Conservation (phyloP, 371 early-diverging fungal genomes). For the Lichtheimia hyalospora region DNA sequence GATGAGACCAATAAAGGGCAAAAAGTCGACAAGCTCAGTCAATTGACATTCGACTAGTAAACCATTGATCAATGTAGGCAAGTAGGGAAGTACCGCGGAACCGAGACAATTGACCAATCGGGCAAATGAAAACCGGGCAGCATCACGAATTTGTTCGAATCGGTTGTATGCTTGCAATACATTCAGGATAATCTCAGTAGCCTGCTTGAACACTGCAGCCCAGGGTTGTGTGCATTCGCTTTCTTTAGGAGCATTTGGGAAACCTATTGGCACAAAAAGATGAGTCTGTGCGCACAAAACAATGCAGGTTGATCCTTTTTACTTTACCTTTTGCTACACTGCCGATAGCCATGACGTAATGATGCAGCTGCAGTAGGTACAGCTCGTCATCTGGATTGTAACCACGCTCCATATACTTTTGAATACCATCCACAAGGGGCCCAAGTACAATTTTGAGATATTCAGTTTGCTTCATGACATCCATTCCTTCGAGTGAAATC, state of each 20-base stretch:
- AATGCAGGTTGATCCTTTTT: neutral
- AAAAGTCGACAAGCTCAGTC: conserved; percentile 82
- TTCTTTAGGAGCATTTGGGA: conserved; percentile 68
- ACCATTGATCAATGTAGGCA: conserved; percentile 79
- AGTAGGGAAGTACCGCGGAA: conserved; percentile 75
- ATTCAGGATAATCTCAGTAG: conserved; percentile 77
- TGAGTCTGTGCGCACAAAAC: neutral
- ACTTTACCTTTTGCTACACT: conserved; percentile 76
- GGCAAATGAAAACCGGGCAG: conserved; percentile 83
- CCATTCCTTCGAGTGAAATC: conserved; percentile 75
- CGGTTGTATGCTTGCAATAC: conserved; percentile 71
- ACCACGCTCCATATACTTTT: conserved; percentile 51
- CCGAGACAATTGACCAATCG: conserved; percentile 88
- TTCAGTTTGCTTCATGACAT: conserved; percentile 71
- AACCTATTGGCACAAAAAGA: conserved; percentile 46
- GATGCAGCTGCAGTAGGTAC: conserved; percentile 75
- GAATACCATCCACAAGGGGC: conserved; percentile 79
- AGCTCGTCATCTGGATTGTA: conserved; percentile 67
- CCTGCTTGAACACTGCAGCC: conserved; percentile 75
- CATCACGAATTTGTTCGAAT: conserved; percentile 78
- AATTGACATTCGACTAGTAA: conserved; percentile 76
- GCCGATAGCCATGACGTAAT: conserved; percentile 86
- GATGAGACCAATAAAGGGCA: conserved; percentile 83
- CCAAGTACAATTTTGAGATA: conserved; percentile 74
- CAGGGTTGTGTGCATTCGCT: conserved; percentile 53